A percentile compares a stretch with the other conserved stretches of the same genome.
Evolutionary conservation across 2,329 filamentous ascomycete genomes (phyloP).

Genomic region (Ilyonectria mors-panacis): DNA sequence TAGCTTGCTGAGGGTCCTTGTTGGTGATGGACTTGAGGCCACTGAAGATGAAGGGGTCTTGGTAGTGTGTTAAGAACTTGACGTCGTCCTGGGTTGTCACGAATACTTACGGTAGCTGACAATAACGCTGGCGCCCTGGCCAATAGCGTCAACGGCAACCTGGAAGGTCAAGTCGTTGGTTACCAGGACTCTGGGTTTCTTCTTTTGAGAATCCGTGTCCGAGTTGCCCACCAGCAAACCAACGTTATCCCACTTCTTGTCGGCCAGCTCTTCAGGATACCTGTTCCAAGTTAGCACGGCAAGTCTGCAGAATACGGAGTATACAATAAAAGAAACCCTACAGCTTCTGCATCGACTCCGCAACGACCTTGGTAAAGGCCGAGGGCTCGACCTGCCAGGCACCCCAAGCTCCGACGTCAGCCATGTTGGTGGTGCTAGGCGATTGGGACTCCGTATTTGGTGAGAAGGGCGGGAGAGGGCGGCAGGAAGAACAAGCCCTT

Average conservation of each 20-base stretch:
- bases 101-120: constrained; percentile 83
- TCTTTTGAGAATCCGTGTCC: constrained; percentile 48
- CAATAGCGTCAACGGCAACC: constrained; percentile 92
- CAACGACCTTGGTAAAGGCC: constrained; percentile 72
- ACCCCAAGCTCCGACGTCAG: constrained; percentile 53
- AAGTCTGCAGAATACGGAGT: neutral
- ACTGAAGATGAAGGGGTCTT: constrained; percentile 97
- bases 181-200: constrained; percentile 62
- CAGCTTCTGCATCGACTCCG: constrained; percentile 85
- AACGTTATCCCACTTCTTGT: constrained; percentile 97
- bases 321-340: constrained; percentile 59
- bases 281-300: constrained; percentile 60
- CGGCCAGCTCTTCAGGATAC: constrained; percentile 91
- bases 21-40: constrained; percentile 91
- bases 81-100: neutral
- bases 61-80: constrained; percentile 7
- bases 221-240: constrained; percentile 76
- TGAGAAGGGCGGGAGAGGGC: neutral
- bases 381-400: constrained; percentile 58
- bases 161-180: constrained; percentile 92
- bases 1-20: constrained; percentile 87
- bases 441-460: constrained; percentile 11
- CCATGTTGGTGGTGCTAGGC: constrained; percentile 41
- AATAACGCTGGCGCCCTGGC: constrained; percentile 81
- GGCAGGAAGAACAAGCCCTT: constrained; percentile 42